A percentile compares a stretch with the other conserved stretches of the same genome.
Conservation (phyloP, 306 rosid genomes). For the Heteromeles arbutifolia region DNA sequence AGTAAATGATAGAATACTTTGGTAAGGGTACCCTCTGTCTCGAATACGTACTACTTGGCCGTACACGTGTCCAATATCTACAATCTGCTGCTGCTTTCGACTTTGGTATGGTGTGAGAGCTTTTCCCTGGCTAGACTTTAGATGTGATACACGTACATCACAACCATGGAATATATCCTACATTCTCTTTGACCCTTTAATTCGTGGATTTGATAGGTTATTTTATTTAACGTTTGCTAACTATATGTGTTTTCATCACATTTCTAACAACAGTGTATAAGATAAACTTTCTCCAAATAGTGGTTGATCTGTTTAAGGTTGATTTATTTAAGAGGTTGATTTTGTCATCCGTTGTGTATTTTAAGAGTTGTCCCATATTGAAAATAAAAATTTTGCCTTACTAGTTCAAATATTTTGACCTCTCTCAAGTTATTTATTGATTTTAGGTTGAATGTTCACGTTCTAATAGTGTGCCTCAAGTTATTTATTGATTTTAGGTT, state of each 20-base stretch:
- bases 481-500: too few relatives aligned
- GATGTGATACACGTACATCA: slow-evolving; percentile 10
- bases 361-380: neutral
- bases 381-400: neutral
- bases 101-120: neutral
- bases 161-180: slow-evolving; percentile 16
- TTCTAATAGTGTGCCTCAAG: neutral
- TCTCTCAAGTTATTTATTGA: too few relatives aligned
- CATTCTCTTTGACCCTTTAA: slow-evolving; percentile 11
- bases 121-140: neutral
- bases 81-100: slow-evolving; percentile 21
- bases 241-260: neutral
- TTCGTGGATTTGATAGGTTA: neutral
- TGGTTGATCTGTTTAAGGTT: too few relatives aligned
- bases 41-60: slow-evolving; percentile 21
- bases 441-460: too few relatives aligned
- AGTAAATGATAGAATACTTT: slow-evolving; percentile 17
- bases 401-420: neutral
- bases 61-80: slow-evolving; percentile 39
- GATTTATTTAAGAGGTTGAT: too few relatives aligned
- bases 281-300: neutral
- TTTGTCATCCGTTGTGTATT: neutral
- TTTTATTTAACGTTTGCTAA: neutral
- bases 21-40: slow-evolving; percentile 13
- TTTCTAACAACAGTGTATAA: neutral